A percentile compares a stretch with the other conserved stretches of the same genome.
Evolutionary conservation across 2,329 filamentous ascomycete genomes (phyloP).

Genomic region (Aureobasidium mangrovei): DNA sequence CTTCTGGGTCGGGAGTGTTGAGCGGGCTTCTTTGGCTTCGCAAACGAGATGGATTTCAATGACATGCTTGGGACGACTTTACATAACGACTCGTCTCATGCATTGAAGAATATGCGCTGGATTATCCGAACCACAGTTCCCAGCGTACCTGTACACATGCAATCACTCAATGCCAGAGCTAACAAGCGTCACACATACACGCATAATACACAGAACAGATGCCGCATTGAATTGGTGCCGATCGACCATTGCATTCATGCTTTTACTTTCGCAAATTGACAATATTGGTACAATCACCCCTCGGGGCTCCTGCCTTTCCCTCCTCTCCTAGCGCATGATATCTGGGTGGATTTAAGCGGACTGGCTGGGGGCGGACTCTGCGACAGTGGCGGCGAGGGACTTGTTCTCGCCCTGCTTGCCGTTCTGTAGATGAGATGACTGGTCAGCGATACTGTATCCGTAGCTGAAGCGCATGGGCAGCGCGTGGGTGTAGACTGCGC

Average conservation of each 20-base stretch:
- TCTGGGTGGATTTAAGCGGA: constrained; percentile 5
- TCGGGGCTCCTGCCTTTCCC: not conserved
- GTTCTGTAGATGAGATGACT: constrained; percentile 50
- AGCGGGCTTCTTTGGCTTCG: constrained; percentile 1
- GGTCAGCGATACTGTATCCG: constrained; percentile 11
- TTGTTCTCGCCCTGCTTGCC: constrained; percentile 89
- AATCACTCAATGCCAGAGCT: too few species aligned
- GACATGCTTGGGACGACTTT: not conserved
- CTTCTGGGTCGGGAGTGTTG: constrained; percentile 1
- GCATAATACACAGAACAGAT: not conserved
- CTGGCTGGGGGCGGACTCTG: constrained; percentile 19
- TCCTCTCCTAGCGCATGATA: constrained; percentile 1
- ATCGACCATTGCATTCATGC: constrained; percentile 4
- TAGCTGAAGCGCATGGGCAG: not conserved
- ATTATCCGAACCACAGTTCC: too few species aligned
- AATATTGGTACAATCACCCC: constrained; percentile 10
- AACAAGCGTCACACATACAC: too few species aligned
- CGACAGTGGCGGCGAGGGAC: constrained; percentile 54
- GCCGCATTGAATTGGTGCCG: not conserved
- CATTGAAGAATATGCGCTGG: too few species aligned
- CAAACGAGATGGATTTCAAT: not conserved
- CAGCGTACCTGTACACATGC: too few species aligned
- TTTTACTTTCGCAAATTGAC: constrained; percentile 2
- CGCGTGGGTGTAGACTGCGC: not conserved
- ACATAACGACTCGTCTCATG: too few species aligned